phyloP scores from a whole-genome alignment of 805 yeast genomes.

The Candida caryicola region DNA sequence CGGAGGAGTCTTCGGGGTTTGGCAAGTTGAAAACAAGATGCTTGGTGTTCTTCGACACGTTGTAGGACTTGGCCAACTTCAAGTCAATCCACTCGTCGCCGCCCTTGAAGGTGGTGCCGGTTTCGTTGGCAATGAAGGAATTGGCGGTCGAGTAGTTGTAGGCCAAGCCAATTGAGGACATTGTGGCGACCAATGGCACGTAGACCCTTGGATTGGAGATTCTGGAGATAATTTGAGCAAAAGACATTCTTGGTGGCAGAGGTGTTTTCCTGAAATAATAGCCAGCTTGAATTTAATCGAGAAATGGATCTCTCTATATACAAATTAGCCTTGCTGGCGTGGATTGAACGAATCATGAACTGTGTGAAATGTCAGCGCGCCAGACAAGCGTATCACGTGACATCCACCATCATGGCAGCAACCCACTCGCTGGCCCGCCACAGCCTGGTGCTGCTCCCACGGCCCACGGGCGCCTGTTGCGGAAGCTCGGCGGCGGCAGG shows the following conservation, averaged over 20 bases:
- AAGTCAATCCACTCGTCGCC: slow-evolving; percentile 72
- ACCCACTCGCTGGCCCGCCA: no score
- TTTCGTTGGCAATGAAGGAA: slow-evolving; percentile 30
- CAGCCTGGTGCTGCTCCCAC: no score
- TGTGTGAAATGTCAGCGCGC: background rate
- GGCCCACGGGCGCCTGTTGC: no score
- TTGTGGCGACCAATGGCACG: slow-evolving; percentile 29
- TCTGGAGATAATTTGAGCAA: slow-evolving; percentile 21
- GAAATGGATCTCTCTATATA: no score
- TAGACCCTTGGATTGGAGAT: slow-evolving; percentile 25
- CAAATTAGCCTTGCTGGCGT: no score
- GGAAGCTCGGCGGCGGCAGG: no score
- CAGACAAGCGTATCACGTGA: background rate
- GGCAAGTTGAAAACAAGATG: slow-evolving; percentile 70
- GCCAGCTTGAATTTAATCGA: no score
- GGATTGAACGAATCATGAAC: background rate
- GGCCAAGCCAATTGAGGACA: slow-evolving; percentile 35
- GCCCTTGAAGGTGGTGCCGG: slow-evolving; percentile 53
- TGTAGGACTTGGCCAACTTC: slow-evolving; percentile 44
- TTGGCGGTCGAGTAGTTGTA: slow-evolving; percentile 22
- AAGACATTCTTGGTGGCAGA: slow-evolving; percentile 21
- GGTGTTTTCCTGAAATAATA: no score
- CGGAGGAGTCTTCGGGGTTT: slow-evolving; percentile 62
- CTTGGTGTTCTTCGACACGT: slow-evolving; percentile 62
- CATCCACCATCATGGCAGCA: no score